Base-by-base conservation (phyloP, 2,329 filamentous ascomycete species). In the Phaeosphaeria sp. region DNA sequence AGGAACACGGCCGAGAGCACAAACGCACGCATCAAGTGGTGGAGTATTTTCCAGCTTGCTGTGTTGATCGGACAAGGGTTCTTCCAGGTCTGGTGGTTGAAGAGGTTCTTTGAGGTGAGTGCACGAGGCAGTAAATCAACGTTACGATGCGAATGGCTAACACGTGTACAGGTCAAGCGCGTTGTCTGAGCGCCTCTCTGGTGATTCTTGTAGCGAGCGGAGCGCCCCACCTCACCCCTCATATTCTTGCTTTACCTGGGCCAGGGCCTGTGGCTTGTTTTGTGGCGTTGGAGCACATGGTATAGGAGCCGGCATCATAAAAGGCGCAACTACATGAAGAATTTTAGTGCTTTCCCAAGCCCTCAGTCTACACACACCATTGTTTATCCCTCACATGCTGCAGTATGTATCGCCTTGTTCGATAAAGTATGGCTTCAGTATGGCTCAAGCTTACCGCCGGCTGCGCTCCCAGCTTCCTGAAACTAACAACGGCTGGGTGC, bases 51-150 rank as follows among this genome's bases (percentile, higher is more conserved):
- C 80, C 93, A 99, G 80, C 88, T 99, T 65, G 86, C 88, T 55
- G 89, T 98, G 50, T 86, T 99, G 63, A 84, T 96, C 66, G 93
- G 91, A 72, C 92, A 98, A 83, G 95, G 93, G 60, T 83, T 97
- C 66, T 99, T 99, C 84, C 95, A 99, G 83, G 94, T 99, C 66
- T 99, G 95, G 94, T 99, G 95, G 93, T 81, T 99, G 77, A 95
- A 96, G 83, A 88, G 95, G 75, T 99, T 99, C 86, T 97, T 97
- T 76, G 93, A 97, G 88, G 88, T 89, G 76, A 57, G 65, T 27
- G n/a, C 21, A 24, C 27, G 9, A 25, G 30, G 7, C 13, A 30
- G 25, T 9, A 20, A 20, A 21, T 27, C 63, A 8, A 27, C 15
- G 13, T 17, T 21, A 24, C 21, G 3, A 20, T n/a, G n/a, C n/a